Evolutionary conservation across 352 stramenopile species (phyloP), one percentile per base, ranked within the genome.

Genomic region (Plasmopara muralis): DNA sequence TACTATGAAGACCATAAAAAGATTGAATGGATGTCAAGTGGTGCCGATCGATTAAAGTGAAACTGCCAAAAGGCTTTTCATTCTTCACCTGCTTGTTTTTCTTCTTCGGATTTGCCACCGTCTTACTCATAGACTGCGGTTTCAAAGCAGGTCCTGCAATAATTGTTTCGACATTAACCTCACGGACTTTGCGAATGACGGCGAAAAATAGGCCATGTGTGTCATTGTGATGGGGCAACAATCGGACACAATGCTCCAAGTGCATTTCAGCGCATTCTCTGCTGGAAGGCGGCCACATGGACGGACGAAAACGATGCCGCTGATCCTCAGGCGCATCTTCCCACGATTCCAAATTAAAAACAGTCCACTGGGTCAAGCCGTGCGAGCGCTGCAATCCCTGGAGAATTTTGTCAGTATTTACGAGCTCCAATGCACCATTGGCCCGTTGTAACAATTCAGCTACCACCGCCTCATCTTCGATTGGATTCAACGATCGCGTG

Each of bases 121-220:
- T 55, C 41, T 68, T 66, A 15, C 66, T 57, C 10, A n/a, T 49
- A 5, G 30, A 40, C 30, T 54, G 42, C 33, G 59, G 20, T 29
- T 53, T 31, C 5, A 59, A 62, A 5, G 57, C 48, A 37, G 76
- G 66, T 35, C 77, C 75, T 4, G 66, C 72, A 40, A 60, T 60
- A 18, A 75, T 62, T 18, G 34, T 41, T 42, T 40, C 37, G 41
- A 50, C 44, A 12, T 60, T 43, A 4, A 49, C 9, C 15, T 66
- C 67, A 49, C 62, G 58, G 46, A 70, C 44, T 51, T 88, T 89
- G 54, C 95, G 95, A 28, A 99, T 82, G 10, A 99, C 74, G 13
- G 89, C 89, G n/a, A 99, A 57, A 64, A 99, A 99, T 54, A 99
- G 97, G 0, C 95, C 97, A 46, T 97, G 95, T 0, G 95, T 98